Evolutionary conservation across 345 rosid genomes (phyloP).

Genomic region (Passiflora organensis): DNA sequence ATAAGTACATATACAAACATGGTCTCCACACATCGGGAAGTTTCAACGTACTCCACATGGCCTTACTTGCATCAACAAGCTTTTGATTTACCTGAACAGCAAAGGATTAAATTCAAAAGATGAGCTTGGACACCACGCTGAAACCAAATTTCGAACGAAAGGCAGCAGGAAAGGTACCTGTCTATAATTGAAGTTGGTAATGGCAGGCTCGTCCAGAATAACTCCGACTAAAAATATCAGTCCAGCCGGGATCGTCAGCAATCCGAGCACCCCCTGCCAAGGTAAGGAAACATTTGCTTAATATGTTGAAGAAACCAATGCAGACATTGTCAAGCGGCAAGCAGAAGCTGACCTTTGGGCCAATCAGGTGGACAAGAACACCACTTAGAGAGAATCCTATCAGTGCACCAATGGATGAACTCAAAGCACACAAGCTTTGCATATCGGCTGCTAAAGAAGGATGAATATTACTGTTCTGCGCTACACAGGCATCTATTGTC

Average conservation of each 20-base stretch:
- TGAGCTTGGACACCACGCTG: too few species aligned
- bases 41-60: constrained; percentile 82
- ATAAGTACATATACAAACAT: constrained; percentile 77
- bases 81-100: constrained; percentile 57
- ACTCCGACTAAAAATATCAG: constrained; percentile 59
- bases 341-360: constrained; percentile 52
- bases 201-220: constrained; percentile 50
- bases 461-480: constrained; percentile 66
- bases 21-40: constrained; percentile 81
- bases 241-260: constrained; percentile 62
- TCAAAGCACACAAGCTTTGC: constrained; percentile 84
- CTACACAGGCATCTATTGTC: constrained; percentile 92
- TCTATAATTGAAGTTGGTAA: constrained; percentile 48
- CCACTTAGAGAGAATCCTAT: constrained; percentile 81
- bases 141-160: not conserved
- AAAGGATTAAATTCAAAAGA: constrained; percentile 4
- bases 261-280: constrained; percentile 68
- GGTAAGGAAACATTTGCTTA: constrained; percentile 3
- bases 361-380: constrained; percentile 73
- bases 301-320: not conserved
- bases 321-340: too few species aligned
- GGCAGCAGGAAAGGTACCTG: constrained; percentile 39
- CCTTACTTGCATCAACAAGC: constrained; percentile 59
- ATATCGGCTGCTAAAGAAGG: constrained; percentile 82
- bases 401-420: constrained; percentile 74